phyloP scores from a whole-genome alignment of 2,329 filamentous ascomycete species.

The Graphiopsis chlorocephala region DNA sequence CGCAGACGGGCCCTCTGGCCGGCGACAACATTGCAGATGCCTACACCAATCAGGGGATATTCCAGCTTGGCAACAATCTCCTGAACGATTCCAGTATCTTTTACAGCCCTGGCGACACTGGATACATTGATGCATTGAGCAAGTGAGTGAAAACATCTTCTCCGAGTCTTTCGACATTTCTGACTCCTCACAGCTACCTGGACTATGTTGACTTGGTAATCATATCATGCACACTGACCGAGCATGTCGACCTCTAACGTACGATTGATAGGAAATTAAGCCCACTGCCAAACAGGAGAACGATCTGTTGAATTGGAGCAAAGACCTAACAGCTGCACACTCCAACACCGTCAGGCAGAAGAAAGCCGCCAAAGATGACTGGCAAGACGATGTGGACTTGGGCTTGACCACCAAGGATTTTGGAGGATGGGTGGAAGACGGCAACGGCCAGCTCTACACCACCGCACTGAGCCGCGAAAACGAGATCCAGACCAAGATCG shows the following conservation, averaged over 20 bases:
- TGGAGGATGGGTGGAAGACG: background rate
- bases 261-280: background rate
- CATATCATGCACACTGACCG: background rate
- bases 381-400: background rate
- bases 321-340: background rate
- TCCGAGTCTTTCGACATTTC: background rate
- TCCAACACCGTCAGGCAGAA: background rate
- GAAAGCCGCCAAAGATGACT: background rate
- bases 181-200: background rate
- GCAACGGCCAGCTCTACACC: background rate
- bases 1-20: background rate
- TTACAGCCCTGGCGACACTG: background rate
- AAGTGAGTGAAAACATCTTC: background rate
- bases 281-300: background rate
- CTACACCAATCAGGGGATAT: background rate
- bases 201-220: conserved; percentile 1
- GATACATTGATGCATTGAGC: background rate
- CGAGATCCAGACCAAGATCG: background rate
- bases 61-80: background rate
- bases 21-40: background rate
- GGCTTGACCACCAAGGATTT: background rate
- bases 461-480: background rate
- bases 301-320: background rate
- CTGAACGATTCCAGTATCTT: background rate
- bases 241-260: background rate